phyloP scores from a whole-genome alignment of 2,329 filamentous ascomycete genomes.

The Colletotrichum lentis region DNA sequence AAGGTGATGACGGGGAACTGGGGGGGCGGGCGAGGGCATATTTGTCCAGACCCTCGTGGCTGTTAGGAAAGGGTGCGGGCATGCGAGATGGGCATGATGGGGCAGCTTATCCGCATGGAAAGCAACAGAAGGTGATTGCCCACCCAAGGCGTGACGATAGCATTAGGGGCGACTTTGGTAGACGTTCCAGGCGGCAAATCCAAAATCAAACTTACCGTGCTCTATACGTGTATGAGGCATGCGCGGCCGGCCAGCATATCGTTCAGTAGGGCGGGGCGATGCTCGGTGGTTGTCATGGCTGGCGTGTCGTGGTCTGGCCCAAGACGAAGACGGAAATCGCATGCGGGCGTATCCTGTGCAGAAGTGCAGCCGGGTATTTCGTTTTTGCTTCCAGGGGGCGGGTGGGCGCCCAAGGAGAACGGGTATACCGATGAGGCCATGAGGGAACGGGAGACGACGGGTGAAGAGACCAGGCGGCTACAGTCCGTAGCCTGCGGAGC shows the following conservation, averaged over 20 bases:
- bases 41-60: slow-evolving; percentile 1
- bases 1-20: background rate
- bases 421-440: background rate
- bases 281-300: background rate
- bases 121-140: background rate
- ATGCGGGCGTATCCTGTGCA: background rate
- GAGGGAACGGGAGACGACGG: background rate
- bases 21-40: slow-evolving; percentile 8
- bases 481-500: too few relatives aligned
- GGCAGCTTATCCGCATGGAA: background rate
- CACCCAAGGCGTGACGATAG: background rate
- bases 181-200: background rate
- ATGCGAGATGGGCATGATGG: background rate
- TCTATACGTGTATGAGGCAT: background rate
- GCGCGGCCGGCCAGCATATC: background rate
- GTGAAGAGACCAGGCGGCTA: background rate
- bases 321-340: background rate
- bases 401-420: background rate
- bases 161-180: background rate
- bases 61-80: background rate
- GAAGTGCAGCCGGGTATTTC: background rate
- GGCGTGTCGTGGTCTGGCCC: background rate
- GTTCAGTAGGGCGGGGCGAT: too few relatives aligned
- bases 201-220: background rate
- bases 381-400: background rate